Evolutionary conservation across 306 rosid species (phyloP), one percentile per base, ranked within the genome.

Genomic region (Rosa lucieae): DNA sequence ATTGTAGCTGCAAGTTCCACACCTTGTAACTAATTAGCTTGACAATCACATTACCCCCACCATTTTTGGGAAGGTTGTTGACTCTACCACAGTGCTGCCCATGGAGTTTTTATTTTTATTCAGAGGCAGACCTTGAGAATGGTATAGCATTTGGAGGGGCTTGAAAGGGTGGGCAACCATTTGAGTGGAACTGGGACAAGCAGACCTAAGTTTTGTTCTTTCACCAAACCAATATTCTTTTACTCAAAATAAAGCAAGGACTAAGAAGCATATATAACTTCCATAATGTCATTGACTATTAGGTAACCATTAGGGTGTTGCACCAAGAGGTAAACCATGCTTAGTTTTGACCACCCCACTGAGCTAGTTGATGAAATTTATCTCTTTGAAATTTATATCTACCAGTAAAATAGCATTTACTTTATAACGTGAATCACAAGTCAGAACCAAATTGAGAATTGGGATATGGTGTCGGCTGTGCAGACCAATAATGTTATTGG

Each of bases 141-240:
- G 51, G 8, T 68, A 11, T 18, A 21, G 77, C 4, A 43, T 67
- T 55, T 67, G 2, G 63, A 68, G 20, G 37, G 77, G 52, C 68
- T 51, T 40, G 74, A 73, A 73, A 4, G 67, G 83, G 48, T 39
- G 67, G 80, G 52, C 51, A 74, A 58, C 79, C 73, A 48, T 75
- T 61, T 61, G 51, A 56, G 35, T 74, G 46, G 20, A 67, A 74
- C 3, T 74, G 23, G 18, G 43, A 4, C 68, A 29, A 51, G 3
- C 32, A 42, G 53, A 9, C 73, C 18, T 69, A 0, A 17, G 13
- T 18, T 69, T 51, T 55, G 7, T 6, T 55, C 58, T 56, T 78
- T 65, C 46, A 40, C 46, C 29, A 55, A 52, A 52, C 63, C 46
- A 32, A 37, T 37, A 32, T 37, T 73, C n/a, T 20, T 18, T 17